These are phyloP conservation scores for Calonectria naviculata DNA, from an alignment of 2,329 filamentous ascomycete species.

Conservation along the genomic window DNA sequence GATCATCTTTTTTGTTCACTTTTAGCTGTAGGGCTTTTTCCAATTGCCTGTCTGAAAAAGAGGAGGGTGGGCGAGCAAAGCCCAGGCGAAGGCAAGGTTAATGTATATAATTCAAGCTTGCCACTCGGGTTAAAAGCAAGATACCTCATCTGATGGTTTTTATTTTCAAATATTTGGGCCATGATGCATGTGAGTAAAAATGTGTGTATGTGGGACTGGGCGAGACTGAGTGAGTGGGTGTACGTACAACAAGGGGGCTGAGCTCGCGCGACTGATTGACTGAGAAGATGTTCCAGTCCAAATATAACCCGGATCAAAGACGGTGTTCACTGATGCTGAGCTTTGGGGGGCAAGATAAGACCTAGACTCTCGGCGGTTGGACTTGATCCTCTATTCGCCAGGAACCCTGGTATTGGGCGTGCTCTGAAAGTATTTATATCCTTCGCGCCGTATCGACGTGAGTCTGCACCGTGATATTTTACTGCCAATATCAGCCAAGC, in stretches of 20 bases:
- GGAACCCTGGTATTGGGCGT: neutral
- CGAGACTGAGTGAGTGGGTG: neutral
- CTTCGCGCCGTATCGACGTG: neutral
- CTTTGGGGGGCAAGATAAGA: neutral
- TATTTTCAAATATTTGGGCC: slow-evolving; percentile 6
- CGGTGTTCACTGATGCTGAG: neutral
- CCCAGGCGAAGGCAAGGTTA: slow-evolving; percentile 7
- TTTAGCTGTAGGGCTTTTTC: slow-evolving; percentile 22
- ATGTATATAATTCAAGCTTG: slow-evolving; percentile 36
- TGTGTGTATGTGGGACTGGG: neutral
- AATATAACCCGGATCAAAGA: neutral
- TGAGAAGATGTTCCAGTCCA: neutral
- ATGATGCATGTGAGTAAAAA: neutral
- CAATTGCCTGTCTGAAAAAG: slow-evolving; percentile 30
- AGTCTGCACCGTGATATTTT: neutral
- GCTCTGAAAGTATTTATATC: slow-evolving; percentile 11
- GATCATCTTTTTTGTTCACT: slow-evolving; percentile 37
- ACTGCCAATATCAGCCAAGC: neutral
- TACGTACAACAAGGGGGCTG: neutral
- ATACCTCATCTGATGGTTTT: slow-evolving; percentile 27
- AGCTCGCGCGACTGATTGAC: neutral
- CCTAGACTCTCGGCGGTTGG: neutral
- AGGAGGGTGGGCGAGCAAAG: slow-evolving; percentile 16
- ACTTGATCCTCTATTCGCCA: too few relatives aligned
- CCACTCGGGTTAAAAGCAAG: slow-evolving; percentile 32